These are phyloP conservation scores for Monosporascus sp. DNA, from an alignment of 2,329 filamentous ascomycete genomes.

Conservation along the genomic window DNA sequence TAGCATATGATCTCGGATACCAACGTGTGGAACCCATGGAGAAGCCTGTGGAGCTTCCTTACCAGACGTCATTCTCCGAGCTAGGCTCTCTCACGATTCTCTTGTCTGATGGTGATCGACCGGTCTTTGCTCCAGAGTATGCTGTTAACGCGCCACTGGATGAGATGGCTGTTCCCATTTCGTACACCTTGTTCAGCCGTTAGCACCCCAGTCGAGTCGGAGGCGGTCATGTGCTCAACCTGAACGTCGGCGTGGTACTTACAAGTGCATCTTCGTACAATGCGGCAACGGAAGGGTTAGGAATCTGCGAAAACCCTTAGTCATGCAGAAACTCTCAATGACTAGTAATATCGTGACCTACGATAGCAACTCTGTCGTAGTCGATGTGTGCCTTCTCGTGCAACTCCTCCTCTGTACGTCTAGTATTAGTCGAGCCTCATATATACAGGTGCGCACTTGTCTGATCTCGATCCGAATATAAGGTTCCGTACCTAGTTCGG, in stretches of 20 bases:
- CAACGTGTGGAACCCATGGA: background rate
- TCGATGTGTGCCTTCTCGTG: conserved; percentile 98
- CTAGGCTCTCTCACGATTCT: conserved; percentile 87
- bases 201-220: conserved; percentile 8
- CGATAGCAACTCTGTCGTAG: conserved; percentile 97
- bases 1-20: background rate
- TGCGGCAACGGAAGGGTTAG: conserved; percentile 90
- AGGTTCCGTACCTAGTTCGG: conserved; percentile 66
- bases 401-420: conserved; percentile 71
- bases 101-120: conserved; percentile 95
- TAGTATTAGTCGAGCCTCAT: conserved; percentile 12
- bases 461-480: background rate
- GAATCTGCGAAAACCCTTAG: conserved; percentile 44
- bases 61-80: conserved; percentile 90
- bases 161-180: conserved; percentile 95
- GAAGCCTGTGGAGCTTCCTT: conserved; percentile 18
- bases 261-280: conserved; percentile 98
- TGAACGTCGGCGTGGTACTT: conserved; percentile 8
- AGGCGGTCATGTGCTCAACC: conserved; percentile 8
- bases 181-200: conserved; percentile 56
- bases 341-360: conserved; percentile 41
- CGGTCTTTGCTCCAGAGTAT: conserved; percentile 97
- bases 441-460: background rate
- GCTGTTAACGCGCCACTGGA: conserved; percentile 91
- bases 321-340: conserved; percentile 1